Percentiles rank a stretch among this genome's conserved stretches.
phyloP scores from a whole-genome alignment of 1,139 yeast species.

The Debaryomyces singareniensis region DNA sequence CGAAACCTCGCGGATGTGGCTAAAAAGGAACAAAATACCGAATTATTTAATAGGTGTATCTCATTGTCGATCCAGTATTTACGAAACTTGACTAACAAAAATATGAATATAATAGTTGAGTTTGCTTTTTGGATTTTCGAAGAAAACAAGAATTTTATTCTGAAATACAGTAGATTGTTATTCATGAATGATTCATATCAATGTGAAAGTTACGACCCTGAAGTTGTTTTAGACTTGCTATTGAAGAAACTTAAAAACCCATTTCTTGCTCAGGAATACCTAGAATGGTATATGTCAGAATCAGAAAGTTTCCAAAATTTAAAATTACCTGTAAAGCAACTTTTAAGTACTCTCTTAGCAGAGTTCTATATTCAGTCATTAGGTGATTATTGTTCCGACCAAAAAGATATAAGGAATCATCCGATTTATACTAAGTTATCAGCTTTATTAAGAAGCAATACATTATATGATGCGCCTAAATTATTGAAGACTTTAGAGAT shows the following conservation, averaged over 20 bases:
- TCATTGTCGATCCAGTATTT: constrained; percentile 57
- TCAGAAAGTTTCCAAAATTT: constrained; percentile 36
- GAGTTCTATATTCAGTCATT: constrained; percentile 44
- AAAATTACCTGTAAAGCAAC: constrained; percentile 24
- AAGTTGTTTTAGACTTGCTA: constrained; percentile 47
- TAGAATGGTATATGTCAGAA: constrained; percentile 50
- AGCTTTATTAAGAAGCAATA: constrained; percentile 27
- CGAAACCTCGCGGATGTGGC: constrained; percentile 26
- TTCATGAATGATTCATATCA: constrained; percentile 66
- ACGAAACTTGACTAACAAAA: constrained; percentile 47
- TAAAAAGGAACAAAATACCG: constrained; percentile 14
- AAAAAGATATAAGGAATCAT: constrained; percentile 10
- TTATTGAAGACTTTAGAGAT: constrained; percentile 34
- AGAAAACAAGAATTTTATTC: constrained; percentile 17
- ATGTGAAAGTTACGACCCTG: constrained; percentile 52
- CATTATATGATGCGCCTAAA: constrained; percentile 42
- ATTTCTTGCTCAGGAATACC: constrained; percentile 42
- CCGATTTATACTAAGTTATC: constrained; percentile 28
- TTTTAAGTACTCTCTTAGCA: constrained; percentile 43
- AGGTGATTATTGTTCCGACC: constrained; percentile 11
- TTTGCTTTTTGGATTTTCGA: constrained; percentile 53
- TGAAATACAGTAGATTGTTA: constrained; percentile 39
- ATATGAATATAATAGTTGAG: constrained; percentile 52
- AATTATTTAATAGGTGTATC: constrained; percentile 33
- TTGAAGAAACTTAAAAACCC: constrained; percentile 17